phyloP scores from a whole-genome alignment of 2,329 filamentous ascomycete genomes.

The Didymella exigua region DNA sequence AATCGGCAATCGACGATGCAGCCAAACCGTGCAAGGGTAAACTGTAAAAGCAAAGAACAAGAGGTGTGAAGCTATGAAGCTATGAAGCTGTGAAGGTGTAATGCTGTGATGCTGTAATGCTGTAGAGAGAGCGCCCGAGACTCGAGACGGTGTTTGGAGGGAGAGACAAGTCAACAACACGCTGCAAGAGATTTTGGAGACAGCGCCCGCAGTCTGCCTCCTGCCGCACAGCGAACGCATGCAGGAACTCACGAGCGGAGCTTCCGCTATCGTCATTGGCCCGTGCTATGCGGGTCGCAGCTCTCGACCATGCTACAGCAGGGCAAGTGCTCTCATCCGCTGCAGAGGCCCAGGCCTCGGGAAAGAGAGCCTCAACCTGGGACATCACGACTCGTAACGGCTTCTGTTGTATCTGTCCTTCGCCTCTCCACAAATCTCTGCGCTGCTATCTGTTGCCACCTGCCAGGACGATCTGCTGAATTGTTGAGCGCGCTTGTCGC shows the following conservation, averaged over 20 bases:
- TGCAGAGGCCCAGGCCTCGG: constrained; percentile 11
- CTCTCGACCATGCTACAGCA: constrained; percentile 30
- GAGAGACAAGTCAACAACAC: constrained; percentile 16
- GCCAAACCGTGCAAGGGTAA: constrained; percentile 17
- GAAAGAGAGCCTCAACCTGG: constrained; percentile 14
- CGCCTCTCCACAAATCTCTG: constrained; percentile 12
- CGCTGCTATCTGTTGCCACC: constrained; percentile 3
- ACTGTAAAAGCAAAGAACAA: constrained; percentile 17
- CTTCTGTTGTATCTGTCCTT: constrained; percentile 11
- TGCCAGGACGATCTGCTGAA: constrained; percentile 18
- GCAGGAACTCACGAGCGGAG: constrained; percentile 40
- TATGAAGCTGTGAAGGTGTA: background rate
- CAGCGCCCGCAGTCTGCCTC: constrained; percentile 26
- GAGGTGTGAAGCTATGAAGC: constrained; percentile 3
- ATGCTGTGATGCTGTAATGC: background rate
- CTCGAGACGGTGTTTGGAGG: constrained; percentile 11
- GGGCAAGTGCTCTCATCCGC: constrained; percentile 4
- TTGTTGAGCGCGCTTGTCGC: constrained; percentile 37
- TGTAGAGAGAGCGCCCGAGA: constrained; percentile 14
- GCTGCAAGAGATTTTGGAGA: constrained; percentile 23
- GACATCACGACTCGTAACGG: constrained; percentile 14
- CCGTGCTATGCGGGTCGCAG: constrained; percentile 30
- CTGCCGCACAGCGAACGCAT: constrained; percentile 29
- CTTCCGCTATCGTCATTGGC: constrained; percentile 35
- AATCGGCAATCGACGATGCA: constrained; percentile 30